These are phyloP conservation scores for Lactuca saligna DNA, from an alignment of 129 eudicot species.

Conservation along the genomic window DNA sequence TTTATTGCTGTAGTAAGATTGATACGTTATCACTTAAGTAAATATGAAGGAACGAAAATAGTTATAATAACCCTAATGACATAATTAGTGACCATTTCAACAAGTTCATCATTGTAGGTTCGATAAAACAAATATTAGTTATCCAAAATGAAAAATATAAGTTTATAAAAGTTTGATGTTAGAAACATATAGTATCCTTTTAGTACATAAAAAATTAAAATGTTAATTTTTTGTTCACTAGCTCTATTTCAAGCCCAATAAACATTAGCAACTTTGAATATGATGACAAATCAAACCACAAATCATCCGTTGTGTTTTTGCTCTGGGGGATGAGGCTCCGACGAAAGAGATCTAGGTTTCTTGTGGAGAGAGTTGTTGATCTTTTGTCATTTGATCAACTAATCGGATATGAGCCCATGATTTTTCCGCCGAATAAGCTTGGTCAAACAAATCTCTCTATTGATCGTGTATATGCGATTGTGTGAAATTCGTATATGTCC, in stretches of 20 bases:
- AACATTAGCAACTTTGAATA: not conserved
- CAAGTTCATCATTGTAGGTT: too few species aligned
- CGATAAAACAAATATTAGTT: too few species aligned
- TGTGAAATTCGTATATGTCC: too few species aligned
- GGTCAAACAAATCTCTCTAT: not conserved
- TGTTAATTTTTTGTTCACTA: not conserved
- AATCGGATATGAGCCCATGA: constrained; percentile 13
- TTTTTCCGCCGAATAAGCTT: constrained; percentile 6
- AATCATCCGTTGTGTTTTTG: not conserved
- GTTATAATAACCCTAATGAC: too few species aligned
- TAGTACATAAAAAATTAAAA: too few species aligned
- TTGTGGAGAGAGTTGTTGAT: constrained; percentile 10
- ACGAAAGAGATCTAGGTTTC: constrained; percentile 2
- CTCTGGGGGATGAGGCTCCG: constrained; percentile 23
- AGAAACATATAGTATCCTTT: too few species aligned
- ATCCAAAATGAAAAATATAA: too few species aligned
- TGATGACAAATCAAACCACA: not conserved
- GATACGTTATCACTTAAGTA: too few species aligned
- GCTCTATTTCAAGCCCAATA: constrained; percentile 4
- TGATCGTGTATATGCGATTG: not conserved
- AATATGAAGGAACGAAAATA: too few species aligned
- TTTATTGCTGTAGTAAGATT: too few species aligned
- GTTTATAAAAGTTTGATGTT: too few species aligned
- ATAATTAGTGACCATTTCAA: too few species aligned
- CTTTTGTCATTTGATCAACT: constrained; percentile 4